Percentiles rank a stretch among this genome's conserved stretches.
Evolutionary conservation across 2,329 filamentous ascomycete species (phyloP).

Genomic region (Atkinsonella texensis): DNA sequence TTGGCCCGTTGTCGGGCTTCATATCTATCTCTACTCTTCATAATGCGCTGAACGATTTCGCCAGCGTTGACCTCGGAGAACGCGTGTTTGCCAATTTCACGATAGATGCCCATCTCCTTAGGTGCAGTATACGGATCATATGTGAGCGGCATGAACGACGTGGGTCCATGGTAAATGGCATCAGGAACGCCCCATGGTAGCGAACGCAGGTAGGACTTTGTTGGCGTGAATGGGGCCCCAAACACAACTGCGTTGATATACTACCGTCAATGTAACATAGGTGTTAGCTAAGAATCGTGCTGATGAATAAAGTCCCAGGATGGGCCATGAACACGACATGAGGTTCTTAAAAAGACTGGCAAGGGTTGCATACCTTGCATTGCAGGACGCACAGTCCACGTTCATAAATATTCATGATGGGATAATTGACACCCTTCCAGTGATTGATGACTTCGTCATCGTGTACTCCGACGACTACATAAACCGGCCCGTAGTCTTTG

Average conservation of each 20-base stretch:
- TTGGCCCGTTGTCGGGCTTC: conserved; percentile 87
- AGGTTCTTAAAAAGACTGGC: not conserved
- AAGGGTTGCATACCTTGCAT: conserved; percentile 55
- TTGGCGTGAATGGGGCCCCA: conserved; percentile 78
- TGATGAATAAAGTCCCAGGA: not conserved
- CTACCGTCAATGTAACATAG: conserved; percentile 27
- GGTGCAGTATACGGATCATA: conserved; percentile 73
- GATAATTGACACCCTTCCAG: conserved; percentile 96
- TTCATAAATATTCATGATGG: conserved; percentile 99
- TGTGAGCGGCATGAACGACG: conserved; percentile 71
- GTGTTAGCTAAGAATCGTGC: not conserved
- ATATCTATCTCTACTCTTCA: conserved; percentile 76
- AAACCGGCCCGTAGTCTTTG: conserved; percentile 68
- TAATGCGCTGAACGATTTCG: conserved; percentile 81
- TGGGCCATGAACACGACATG: not conserved
- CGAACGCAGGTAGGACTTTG: conserved; percentile 60
- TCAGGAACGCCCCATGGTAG: conserved; percentile 64
- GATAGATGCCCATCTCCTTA: conserved; percentile 75
- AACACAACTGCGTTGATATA: conserved; percentile 84
- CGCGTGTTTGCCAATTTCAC: conserved; percentile 61
- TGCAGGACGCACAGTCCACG: conserved; percentile 90
- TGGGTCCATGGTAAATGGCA: conserved; percentile 92
- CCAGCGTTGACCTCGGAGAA: conserved; percentile 85
- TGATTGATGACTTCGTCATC: conserved; percentile 91
- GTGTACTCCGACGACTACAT: conserved; percentile 87